Evolutionary conservation across 257 asterid genomes (phyloP), one percentile per base, ranked within the genome.

Genomic region (Ballota nigra): DNA sequence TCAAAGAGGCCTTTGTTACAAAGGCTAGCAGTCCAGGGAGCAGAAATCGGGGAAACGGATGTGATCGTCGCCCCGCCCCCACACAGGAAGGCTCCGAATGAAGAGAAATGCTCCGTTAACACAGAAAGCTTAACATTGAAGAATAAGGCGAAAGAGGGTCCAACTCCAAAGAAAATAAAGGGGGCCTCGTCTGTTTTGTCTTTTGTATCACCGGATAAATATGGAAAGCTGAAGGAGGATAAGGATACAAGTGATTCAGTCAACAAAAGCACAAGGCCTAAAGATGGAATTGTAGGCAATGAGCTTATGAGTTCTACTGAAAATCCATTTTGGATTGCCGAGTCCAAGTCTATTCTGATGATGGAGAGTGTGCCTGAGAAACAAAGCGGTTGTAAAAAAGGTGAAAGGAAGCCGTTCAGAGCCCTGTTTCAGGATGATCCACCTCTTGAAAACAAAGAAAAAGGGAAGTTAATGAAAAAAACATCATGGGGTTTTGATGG

Each of bases 1-100:
- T 89, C 97, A 7, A 94, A 91, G 84, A 86, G 95, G 81, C 99
- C 99, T 6, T 80, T 94, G 65, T 68, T 94, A 61, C 97, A 87
- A 77, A 87, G 97, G 78, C 75, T 94, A 72, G 96, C 96, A 29
- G 88, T 82, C 82, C 99, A 94, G 80, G 97, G 99, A 66, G 98
- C 94, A 55, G 92, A 85, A 80, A 93, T 93, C 67, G 92, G 87
- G 75, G 91, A 96, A 53, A 87, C 82, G 38, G 95, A 93, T 73
- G 89, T 93, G 33, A 77, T 84, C 20, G 76, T 84, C 49, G 85
- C 78, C 23, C 29, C 75, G 49, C 80, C 78, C 23, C 29, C 75
- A 53, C 80, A 79, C 43, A 90, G 66, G 77, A 77, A 82, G 68
- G 23, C 31, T 16, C 64, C 83, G 13, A 81, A 79, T 33, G 92